Conservation (phyloP, 2,329 filamentous ascomycete species). For the Fusarium algeriense region DNA sequence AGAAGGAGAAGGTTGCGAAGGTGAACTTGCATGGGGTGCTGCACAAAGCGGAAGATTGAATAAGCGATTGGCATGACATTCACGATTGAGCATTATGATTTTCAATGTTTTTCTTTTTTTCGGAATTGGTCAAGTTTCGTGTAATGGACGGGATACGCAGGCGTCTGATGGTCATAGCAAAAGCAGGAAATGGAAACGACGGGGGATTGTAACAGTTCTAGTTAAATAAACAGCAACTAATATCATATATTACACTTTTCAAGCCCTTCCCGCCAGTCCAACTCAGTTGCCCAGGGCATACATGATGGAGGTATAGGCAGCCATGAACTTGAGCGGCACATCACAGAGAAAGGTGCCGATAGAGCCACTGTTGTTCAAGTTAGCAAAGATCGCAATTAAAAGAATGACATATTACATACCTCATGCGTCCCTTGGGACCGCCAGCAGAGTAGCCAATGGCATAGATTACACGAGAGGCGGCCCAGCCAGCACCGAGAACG, state of each 20-base stretch:
- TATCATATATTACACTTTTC: conserved; percentile 9
- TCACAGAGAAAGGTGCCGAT: conserved; percentile 52
- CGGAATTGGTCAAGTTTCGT: conserved; percentile 9
- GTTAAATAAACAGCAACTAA: conserved; percentile 21
- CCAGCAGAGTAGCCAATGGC: conserved; percentile 65
- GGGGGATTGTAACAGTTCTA: conserved; percentile 22
- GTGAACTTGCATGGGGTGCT: conserved; percentile 29
- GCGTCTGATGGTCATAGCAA: conserved; percentile 36
- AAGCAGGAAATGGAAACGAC: conserved; percentile 25
- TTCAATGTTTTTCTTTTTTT: not conserved
- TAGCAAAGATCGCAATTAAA: conserved; percentile 22
- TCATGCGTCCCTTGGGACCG: conserved; percentile 60
- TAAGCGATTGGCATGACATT: conserved; percentile 18
- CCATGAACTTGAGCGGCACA: conserved; percentile 56
- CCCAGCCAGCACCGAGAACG: conserved; percentile 65
- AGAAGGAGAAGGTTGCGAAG: conserved; percentile 47
- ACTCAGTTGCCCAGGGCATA: conserved; percentile 52
- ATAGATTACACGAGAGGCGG: conserved; percentile 65
- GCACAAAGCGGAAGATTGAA: conserved; percentile 2
- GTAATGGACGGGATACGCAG: conserved; percentile 16
- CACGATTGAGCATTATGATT: conserved; percentile 34
- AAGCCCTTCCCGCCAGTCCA: not conserved
- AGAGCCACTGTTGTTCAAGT: conserved; percentile 52
- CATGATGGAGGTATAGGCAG: conserved; percentile 58
- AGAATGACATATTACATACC: conserved; percentile 47